Conservation (phyloP, 305 asterid species). For the Solanum chacoense region DNA sequence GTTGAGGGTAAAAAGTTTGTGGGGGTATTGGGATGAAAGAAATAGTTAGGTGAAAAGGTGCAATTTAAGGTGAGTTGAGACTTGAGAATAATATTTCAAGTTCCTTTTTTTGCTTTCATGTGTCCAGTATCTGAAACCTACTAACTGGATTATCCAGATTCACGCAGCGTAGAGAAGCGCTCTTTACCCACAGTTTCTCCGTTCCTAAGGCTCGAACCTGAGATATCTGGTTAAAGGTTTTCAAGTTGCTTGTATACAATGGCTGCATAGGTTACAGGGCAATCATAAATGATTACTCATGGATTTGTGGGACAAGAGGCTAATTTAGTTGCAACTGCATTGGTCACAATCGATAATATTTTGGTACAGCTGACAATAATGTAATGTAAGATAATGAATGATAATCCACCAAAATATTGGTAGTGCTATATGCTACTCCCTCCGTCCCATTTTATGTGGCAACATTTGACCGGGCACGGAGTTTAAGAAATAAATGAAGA, state of each 20-base stretch:
- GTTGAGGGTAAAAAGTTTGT: not conserved
- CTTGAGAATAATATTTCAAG: not conserved
- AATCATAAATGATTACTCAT: not conserved
- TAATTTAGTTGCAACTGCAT: not conserved
- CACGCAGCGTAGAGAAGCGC: too few species aligned
- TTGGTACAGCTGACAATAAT: not conserved
- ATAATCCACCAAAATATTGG: not conserved
- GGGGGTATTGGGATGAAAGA: not conserved
- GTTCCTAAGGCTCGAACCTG: too few species aligned
- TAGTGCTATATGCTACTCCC: not conserved
- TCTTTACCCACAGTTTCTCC: too few species aligned
- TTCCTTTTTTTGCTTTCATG: too few species aligned
- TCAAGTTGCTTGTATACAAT: not conserved
- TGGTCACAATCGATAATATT: not conserved
- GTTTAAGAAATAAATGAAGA: too few species aligned
- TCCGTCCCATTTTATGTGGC: too few species aligned
- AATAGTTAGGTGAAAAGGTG: not conserved
- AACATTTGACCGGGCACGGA: too few species aligned
- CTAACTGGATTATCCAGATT: too few species aligned
- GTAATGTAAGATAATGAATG: not conserved
- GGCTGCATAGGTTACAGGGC: not conserved
- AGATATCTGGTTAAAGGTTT: too few species aligned
- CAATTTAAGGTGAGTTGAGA: not conserved
- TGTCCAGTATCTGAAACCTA: too few species aligned
- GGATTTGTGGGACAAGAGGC: not conserved